A percentile compares a stretch with the other conserved stretches of the same genome.
Conservation (phyloP, 257 asterid genomes). For the Solanum ossicruentum region DNA sequence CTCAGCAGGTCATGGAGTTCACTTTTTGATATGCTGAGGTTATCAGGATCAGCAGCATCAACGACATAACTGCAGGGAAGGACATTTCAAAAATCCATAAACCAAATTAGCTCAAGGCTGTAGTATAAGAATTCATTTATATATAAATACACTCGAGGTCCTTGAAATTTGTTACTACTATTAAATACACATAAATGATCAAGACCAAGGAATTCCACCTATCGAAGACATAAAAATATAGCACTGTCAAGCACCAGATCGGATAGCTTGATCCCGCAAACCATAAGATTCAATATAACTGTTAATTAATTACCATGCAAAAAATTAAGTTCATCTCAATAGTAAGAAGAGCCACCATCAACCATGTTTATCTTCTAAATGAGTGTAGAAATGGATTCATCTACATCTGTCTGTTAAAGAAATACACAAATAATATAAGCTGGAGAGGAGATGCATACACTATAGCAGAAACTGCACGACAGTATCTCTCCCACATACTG, state of each 20-base stretch:
- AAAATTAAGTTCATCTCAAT: not conserved
- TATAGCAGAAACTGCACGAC: constrained; percentile 97
- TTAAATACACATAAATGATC: not conserved
- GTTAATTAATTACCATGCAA: not conserved
- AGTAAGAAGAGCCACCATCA: not conserved
- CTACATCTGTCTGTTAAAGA: not conserved
- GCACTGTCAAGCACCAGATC: not conserved
- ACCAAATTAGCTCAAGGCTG: not conserved
- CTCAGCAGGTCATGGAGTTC: constrained; percentile 89
- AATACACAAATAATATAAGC: not conserved
- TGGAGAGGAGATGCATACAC: constrained; percentile 42
- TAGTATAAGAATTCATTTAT: not conserved
- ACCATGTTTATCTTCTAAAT: not conserved
- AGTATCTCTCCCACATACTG: constrained; percentile 97
- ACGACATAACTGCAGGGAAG: constrained; percentile 68
- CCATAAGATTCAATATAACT: not conserved
- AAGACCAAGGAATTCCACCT: not conserved
- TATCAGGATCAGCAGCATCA: constrained; percentile 93
- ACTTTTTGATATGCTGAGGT: constrained; percentile 60
- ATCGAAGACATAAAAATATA: not conserved
- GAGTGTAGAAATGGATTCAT: not conserved
- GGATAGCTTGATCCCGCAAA: not conserved
- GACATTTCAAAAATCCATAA: not conserved
- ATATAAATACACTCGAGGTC: not conserved
- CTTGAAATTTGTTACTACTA: not conserved